Conservation (phyloP, 78 protist genomes). For the Bodo saltans region DNA sequence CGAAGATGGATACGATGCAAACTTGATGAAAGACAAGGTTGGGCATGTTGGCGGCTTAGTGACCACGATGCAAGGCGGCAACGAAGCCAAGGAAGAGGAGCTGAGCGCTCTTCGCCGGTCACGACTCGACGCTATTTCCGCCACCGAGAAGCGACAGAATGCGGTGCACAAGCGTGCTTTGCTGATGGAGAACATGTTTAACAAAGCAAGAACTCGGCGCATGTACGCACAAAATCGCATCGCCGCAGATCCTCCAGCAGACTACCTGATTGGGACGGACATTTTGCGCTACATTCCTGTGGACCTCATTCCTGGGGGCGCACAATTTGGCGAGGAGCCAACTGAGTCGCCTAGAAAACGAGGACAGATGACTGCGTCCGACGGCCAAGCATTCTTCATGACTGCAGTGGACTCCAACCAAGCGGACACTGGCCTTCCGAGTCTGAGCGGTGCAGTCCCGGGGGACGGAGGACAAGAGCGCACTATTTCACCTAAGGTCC, state of each 20-base stretch:
- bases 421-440: no score
- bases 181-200: neutral
- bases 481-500: no score
- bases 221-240: neutral
- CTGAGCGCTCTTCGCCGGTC: neutral
- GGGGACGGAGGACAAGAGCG: no score
- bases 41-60: neutral
- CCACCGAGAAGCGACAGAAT: neutral
- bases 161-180: neutral
- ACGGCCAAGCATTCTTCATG: no score
- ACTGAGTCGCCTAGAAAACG: no score
- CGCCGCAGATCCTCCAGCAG: constrained; percentile 17
- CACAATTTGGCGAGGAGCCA: no score
- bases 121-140: neutral
- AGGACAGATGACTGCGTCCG: no score
- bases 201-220: neutral
- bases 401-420: no score
- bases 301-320: no score
- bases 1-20: no score
- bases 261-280: neutral
- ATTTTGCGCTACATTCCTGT: constrained; percentile 14
- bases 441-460: no score
- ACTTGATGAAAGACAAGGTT: no score
- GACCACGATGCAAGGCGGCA: neutral
- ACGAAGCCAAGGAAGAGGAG: neutral